Conservation (phyloP, 768 basidiomycete genomes). For the Rhodocollybia butyracea region DNA sequence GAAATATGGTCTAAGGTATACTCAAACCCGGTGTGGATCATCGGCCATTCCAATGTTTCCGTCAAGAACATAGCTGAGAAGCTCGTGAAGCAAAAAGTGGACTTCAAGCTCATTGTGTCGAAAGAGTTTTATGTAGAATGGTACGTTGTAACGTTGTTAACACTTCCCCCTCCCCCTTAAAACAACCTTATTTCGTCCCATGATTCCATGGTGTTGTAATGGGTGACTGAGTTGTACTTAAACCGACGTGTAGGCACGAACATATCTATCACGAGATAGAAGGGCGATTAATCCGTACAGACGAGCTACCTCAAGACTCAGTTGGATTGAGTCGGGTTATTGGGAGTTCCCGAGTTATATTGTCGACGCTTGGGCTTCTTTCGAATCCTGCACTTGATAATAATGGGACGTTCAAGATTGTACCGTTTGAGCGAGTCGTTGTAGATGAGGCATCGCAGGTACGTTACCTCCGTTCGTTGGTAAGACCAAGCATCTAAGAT, state of each 20-base stretch:
- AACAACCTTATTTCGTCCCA: slow-evolving; percentile 24
- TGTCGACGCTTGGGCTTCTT: slow-evolving; percentile 50
- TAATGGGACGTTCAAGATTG: slow-evolving; percentile 27
- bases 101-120: slow-evolving; percentile 43
- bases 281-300: slow-evolving; percentile 35
- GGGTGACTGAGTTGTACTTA: no score
- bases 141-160: slow-evolving; percentile 19
- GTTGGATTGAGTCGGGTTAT: slow-evolving; percentile 24
- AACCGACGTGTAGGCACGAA: slow-evolving; percentile 49
- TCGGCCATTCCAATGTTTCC: slow-evolving; percentile 48
- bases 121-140: slow-evolving; percentile 47
- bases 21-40: slow-evolving; percentile 30
- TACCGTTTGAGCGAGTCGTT: slow-evolving; percentile 45
- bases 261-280: slow-evolving; percentile 37
- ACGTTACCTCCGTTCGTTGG: no score
- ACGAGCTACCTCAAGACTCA: slow-evolving; percentile 30
- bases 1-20: slow-evolving; percentile 27
- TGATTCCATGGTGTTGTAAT: no score
- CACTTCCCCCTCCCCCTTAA: slow-evolving; percentile 34
- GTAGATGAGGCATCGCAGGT: slow-evolving; percentile 59
- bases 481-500: no score
- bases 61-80: slow-evolving; percentile 50
- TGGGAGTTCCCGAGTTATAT: slow-evolving; percentile 28
- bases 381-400: slow-evolving; percentile 39
- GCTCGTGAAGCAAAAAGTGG: slow-evolving; percentile 29